Evolutionary conservation across 169 alveolate genomes (phyloP), one percentile per base, ranked within the genome.

Genomic region (Cryptosporidium meleagridis): DNA sequence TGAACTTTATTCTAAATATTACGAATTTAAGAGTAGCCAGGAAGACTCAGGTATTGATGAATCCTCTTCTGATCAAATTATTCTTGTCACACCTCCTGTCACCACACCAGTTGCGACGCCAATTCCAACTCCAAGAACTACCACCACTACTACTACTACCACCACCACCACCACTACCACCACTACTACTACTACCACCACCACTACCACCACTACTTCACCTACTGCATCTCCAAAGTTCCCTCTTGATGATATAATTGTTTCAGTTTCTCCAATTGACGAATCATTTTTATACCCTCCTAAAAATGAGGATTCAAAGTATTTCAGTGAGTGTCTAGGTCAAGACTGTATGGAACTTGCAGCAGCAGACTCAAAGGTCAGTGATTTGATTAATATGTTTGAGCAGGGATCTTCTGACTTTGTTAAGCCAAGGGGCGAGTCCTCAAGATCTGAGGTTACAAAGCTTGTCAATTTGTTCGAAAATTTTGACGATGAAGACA

Each of bases 261-360:
- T n/a, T 14, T 29, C 45, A 14, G 85, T 21, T 26, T 45, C 68
- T 14, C 48, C 85, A 26, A 14, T 48, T 23, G 67, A 55, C 37
- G 67, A 55, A 37, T 16, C 67, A 26, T 55, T 55, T 10, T n/a
- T 55, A 9, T 55, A n/a, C 48, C 51, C 69, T 21, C 68, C 85
- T 26, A 26, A 65, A n/a, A 18, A 21, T 8, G 72, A 65, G 3
- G 23, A 35, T 29, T 65, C 72, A n/a, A 65, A 29, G 72, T 8
- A 8, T 14, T 65, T 65, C 5, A 5, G 14, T 51, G 72, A 65
- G 2, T 80, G 72, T 62, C 21, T 48, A 14, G 89, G 53, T 12
- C 52, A 26, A 3, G 89, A 80, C 10, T 80, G 89, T 44, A n/a
- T 80, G 69, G 89, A 80, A 7, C 51, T 80, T 10, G 44, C 72